phyloP scores from a whole-genome alignment of 495 filamentous ascomycete species.

The Paragyromitra xinjiangensis region DNA sequence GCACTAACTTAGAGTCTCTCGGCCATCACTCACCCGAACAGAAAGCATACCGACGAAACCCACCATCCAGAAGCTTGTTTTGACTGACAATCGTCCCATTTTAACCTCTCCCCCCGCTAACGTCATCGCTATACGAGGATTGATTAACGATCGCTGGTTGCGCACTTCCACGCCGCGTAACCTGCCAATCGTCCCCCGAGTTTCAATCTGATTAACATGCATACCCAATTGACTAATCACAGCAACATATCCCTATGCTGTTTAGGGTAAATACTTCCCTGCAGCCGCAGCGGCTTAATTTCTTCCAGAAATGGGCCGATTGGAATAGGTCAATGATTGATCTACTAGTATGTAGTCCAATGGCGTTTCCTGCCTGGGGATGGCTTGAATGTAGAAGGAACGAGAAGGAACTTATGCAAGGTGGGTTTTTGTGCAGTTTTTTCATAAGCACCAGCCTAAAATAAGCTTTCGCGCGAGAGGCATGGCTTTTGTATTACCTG shows the following conservation, averaged over 20 bases:
- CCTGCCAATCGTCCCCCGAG: not conserved
- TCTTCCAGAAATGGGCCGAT: not conserved
- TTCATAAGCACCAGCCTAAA: not conserved
- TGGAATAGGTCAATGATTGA: constrained; percentile 16
- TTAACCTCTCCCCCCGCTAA: not conserved
- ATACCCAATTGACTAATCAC: not conserved
- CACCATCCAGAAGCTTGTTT: not conserved
- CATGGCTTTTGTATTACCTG: not conserved
- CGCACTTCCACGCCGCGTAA: not conserved
- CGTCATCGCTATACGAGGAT: not conserved
- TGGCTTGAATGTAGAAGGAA: too few species aligned
- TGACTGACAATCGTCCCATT: not conserved
- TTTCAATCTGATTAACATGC: not conserved
- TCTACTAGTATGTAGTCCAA: not conserved
- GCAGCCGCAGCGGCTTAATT: not conserved
- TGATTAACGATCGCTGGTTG: not conserved
- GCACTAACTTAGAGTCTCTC: not conserved
- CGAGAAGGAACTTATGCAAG: too few species aligned
- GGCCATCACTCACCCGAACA: not conserved
- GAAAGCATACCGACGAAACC: not conserved
- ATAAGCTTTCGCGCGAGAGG: not conserved
- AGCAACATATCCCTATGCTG: too few species aligned
- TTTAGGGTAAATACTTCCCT: not conserved
- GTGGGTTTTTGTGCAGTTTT: not conserved
- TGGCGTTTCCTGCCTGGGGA: not conserved